Evolutionary conservation across 805 yeast genomes (phyloP), one percentile per base, ranked within the genome.

Genomic region (Cyberlindnera misumaiensis): DNA sequence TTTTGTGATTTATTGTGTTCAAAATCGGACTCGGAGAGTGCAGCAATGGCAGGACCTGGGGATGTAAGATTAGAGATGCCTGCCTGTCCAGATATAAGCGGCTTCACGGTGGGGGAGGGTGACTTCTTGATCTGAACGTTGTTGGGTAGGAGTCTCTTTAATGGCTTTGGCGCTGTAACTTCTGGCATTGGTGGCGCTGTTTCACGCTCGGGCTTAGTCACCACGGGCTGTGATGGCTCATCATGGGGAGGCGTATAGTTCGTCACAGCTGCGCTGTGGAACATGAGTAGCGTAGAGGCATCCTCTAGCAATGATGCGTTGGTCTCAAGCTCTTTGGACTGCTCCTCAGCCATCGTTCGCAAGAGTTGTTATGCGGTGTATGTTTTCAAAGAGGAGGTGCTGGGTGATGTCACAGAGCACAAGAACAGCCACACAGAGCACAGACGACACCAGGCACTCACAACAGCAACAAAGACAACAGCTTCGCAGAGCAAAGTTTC

Each of bases 231-330:
- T 24, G 34, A 24, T 17, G 20, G 30, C 26, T 16, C 10, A 5
- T 39, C 36, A 6, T 20, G 25, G 1, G 29, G 26, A 10, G 34
- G 14, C 13, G n/a, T 25, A 26, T 64, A 12, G 61, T 57, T 40
- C 2, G 45, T 46, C n/a, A 53, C 72, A 3, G 72, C 77, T 13
- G 68, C 70, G 47, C 68, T 75, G 17, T 80, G 79, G 52, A 77
- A 75, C 80, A 75, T 70, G 39, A 77, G 60, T 34, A 77, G 59
- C 16, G 81, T 73, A 13, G 80, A 73, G 1, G 83, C 82, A 59
- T 77, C 82, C 46, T 75, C 78, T 10, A 76, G 58, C 6, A 65
- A 43, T 3, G 70, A 60, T 1, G 45, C 43, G 25, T 42, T 41
- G 2, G 47, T 36, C 30, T 44, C 43, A 35, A 41, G 38, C 16